Evolutionary conservation across 2,329 filamentous ascomycete genomes (phyloP), one percentile per base, ranked within the genome.

Genomic region (Phaeosphaeria sp.): DNA sequence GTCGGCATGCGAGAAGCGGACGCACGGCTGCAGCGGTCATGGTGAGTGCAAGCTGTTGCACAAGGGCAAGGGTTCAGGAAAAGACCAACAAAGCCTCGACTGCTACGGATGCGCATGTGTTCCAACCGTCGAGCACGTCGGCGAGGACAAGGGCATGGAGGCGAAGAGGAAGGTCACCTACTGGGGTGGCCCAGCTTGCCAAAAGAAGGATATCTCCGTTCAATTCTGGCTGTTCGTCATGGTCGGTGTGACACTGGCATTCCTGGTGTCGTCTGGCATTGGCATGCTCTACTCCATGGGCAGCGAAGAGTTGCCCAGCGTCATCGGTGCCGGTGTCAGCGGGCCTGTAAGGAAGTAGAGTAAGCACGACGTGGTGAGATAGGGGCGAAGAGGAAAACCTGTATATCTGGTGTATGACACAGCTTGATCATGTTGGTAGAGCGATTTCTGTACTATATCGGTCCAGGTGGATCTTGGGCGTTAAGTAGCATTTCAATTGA

Each of bases 271-370:
- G 39, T 89, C 90, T 74, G 88, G 87, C 11, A 89, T 98, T 67
- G 87, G 89, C 6, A 81, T 96, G 83, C 78, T 99, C 53, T 95
- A 90, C 78, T 89, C 82, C 61, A 91, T 98, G 71, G 95, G 94
- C 33, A 87, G 91, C 75, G 89, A 96, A 81, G 90, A 93, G 79
- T 82, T 98, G 63, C 95, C 95, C 0, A 93, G 93, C 68, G 94
- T 99, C 8, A 93, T 99, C 77, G 92, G 93, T n/a, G 95, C 95
- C 48, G 95, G 95, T 63, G 94, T 99, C 39, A 91, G 90, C 64
- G 86, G 88, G 57, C 84, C 88, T 50, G 65, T 72, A 24, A 75
- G 73, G 56, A 80, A 82, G 67, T 82, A 73, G 61, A 33, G 43
- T 21, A 45, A 22, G 45, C 2, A 40, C 21, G 30, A 6, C 30